Evolutionary conservation across 2,329 filamentous ascomycete genomes (phyloP), one percentile per base, ranked within the genome.

Genomic region (Neofusicoccum umdonicola): DNA sequence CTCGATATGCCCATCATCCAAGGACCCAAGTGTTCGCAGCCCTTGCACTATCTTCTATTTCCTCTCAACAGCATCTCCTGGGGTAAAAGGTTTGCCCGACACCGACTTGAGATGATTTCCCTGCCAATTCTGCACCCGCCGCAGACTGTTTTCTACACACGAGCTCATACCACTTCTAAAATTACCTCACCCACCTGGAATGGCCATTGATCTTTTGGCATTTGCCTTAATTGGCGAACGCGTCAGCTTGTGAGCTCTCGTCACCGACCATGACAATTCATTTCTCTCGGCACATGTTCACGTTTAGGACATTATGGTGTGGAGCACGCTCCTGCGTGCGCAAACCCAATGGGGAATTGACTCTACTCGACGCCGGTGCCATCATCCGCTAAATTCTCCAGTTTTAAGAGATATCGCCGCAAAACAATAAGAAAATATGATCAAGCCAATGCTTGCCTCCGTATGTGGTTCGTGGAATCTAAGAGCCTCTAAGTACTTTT

Each of bases 311-410:
- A 19, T 58, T 15, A 37, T 47, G 41, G 41, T 60, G 56, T 37
- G 42, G 31, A 60, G 56, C 56, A 60, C 56, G 56, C 56, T 60
- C 41, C 56, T 35, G n/a, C 34, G 42, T 41, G 56, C 12, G 56
- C 56, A 60, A 47, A 47, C 31, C 31, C 31, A 37, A 60, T 27
- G 11, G 31, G 27, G 34, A 19, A 45, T 60, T 60, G 56, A 57
- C 56, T 60, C 56, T 60, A 60, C 42, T 47, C 54, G 42, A 60
- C 56, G 56, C 56, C 56, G 44, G 56, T 47, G 56, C 42, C 56
- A 13, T 56, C 41, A 47, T 45, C 27, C 27, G 56, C 56, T 60
- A 37, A 19, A 17, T 31, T 31, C 5, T 31, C 27, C 27, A 12
- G 7, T 44, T 44, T 22, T 39, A 12, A 58, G 27, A 45, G 22